Conservation (phyloP, 352 stramenopile genomes). For the Phytophthora sojae region DNA sequence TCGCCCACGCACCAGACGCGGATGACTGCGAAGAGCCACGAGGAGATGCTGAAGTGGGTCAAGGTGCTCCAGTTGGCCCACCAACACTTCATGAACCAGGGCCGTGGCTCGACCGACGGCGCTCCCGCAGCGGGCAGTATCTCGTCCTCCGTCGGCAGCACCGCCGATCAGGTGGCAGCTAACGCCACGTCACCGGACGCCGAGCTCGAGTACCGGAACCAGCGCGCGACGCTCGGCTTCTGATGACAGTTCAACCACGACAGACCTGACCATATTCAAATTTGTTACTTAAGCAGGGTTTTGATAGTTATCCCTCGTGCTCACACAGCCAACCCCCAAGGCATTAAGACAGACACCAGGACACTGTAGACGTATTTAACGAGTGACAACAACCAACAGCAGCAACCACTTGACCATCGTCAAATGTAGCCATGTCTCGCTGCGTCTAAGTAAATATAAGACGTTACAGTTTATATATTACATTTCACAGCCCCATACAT, state of each 20-base stretch:
- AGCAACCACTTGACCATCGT: background rate
- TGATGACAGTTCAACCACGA: conserved; percentile 28
- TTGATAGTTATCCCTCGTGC: conserved; percentile 18
- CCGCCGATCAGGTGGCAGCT: conserved; percentile 28
- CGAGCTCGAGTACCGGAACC: conserved; percentile 51
- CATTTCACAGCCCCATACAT: background rate
- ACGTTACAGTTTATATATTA: conserved; percentile 11
- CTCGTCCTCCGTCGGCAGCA: conserved; percentile 35
- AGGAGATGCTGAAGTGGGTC: conserved; percentile 82
- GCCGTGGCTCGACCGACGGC: conserved; percentile 38
- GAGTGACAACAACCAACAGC: background rate
- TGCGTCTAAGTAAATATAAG: background rate
- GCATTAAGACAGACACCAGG: background rate
- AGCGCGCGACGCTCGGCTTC: conserved; percentile 77
- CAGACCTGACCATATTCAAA: conserved; percentile 20
- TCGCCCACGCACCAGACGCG: conserved; percentile 79
- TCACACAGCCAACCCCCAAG: background rate
- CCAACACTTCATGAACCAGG: conserved; percentile 57
- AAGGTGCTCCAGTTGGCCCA: conserved; percentile 64
- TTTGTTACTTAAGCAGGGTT: conserved; percentile 33
- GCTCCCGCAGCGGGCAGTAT: conserved; percentile 19
- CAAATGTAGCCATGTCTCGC: conserved; percentile 6
- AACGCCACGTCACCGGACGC: conserved; percentile 36
- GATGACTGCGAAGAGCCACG: conserved; percentile 71
- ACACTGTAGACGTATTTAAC: conserved; percentile 49